Conservation (phyloP, 176 grass and related monocot genomes). For the Aechmea fasciata region DNA sequence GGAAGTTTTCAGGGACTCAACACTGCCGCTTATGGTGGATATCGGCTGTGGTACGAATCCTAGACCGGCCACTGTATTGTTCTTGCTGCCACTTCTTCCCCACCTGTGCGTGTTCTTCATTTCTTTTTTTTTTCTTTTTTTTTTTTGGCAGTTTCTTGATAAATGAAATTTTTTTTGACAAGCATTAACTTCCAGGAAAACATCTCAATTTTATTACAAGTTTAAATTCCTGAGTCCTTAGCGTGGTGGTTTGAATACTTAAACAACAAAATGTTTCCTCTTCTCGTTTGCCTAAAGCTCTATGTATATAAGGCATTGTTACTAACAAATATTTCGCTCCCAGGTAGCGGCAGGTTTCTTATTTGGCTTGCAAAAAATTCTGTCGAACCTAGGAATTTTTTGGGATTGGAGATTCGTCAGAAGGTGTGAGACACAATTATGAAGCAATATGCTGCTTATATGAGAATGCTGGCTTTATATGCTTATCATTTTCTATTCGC, state of each 20-base stretch:
- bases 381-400: constrained; percentile 46
- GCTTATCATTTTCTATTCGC: background rate
- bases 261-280: background rate
- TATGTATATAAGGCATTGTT: background rate
- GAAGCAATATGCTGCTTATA: background rate
- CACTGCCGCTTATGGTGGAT: constrained; percentile 86
- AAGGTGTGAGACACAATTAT: constrained; percentile 37
- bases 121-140: background rate
- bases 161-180: too few species aligned
- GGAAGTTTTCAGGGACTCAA: constrained; percentile 45
- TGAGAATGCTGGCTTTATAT: background rate
- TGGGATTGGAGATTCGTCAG: constrained; percentile 79
- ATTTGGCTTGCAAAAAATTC: constrained; percentile 82
- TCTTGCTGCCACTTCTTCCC: background rate
- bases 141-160: too few species aligned
- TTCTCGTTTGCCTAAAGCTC: background rate
- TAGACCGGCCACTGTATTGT: background rate
- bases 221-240: too few species aligned
- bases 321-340: background rate
- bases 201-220: too few species aligned
- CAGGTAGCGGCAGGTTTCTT: constrained; percentile 90
- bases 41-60: constrained; percentile 57
- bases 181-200: too few species aligned
- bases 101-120: too few species aligned
- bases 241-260: background rate